Conservation (phyloP, 495 filamentous ascomycete genomes). For the Penicillium dipodomyicola region DNA sequence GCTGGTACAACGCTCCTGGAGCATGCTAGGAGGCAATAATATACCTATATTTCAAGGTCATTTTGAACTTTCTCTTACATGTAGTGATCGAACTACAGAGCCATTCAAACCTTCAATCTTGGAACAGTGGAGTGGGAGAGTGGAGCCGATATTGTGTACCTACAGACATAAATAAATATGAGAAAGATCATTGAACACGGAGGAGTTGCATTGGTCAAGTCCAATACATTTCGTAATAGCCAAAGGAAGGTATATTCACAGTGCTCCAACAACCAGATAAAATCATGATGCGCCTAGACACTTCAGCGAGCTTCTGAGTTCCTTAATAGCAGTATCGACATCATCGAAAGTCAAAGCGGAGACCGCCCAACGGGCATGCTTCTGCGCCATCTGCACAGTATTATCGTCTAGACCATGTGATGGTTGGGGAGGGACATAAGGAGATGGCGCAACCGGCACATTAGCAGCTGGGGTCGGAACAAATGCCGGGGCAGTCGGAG, state of each 20-base stretch:
- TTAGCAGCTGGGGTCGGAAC: conserved; percentile 19
- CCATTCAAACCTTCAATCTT: too few relatives aligned
- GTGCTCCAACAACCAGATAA: background rate
- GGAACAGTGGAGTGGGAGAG: too few relatives aligned
- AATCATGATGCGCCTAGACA: conserved; percentile 40
- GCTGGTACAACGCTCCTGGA: too few relatives aligned
- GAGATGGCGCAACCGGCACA: conserved; percentile 16
- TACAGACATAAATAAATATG: background rate
- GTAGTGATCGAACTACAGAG: too few relatives aligned
- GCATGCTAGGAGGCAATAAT: too few relatives aligned
- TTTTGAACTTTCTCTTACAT: too few relatives aligned
- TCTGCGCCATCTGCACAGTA: conserved; percentile 76
- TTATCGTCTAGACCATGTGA: conserved; percentile 61
- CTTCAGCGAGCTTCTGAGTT: conserved; percentile 70
- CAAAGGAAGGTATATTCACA: conserved; percentile 11
- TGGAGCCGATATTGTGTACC: too few relatives aligned
- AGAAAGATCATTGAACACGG: background rate
- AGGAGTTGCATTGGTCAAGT: background rate
- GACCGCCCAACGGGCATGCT: conserved; percentile 96
- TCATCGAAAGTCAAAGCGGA: conserved; percentile 97
- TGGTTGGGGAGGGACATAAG: conserved; percentile 25
- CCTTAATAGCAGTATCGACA: conserved; percentile 83
- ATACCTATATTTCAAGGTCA: too few relatives aligned
- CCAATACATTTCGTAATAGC: background rate
- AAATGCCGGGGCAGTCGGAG: conserved; percentile 25